These are phyloP conservation scores for Raddia guianensis DNA, from an alignment of 176 grass and related monocot species.

Conservation along the genomic window DNA sequence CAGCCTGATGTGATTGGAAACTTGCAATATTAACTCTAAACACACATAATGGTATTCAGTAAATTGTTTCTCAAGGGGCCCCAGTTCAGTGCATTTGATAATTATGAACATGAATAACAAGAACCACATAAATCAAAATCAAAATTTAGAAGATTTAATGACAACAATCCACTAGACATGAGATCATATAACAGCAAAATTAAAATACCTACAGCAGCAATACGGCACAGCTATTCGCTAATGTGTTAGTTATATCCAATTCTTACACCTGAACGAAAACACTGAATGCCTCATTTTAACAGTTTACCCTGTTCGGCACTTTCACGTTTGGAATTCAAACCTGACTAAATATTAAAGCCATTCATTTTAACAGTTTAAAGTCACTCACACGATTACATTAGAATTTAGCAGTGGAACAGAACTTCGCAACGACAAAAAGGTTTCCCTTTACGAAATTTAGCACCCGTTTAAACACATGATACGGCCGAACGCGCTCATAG, in stretches of 20 bases:
- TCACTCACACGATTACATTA: background rate
- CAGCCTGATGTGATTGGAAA: background rate
- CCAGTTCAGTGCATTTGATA: background rate
- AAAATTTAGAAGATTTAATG: background rate
- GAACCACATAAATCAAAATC: background rate
- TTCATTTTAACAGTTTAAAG: no score
- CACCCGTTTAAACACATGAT: background rate
- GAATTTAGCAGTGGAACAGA: background rate
- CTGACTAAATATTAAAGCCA: background rate
- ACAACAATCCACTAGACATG: background rate
- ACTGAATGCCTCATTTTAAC: background rate
- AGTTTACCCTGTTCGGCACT: background rate
- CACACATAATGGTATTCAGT: background rate
- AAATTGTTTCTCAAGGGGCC: background rate
- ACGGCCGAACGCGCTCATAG: background rate
- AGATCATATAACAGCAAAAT: background rate
- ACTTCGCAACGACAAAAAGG: background rate
- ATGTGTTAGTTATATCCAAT: background rate
- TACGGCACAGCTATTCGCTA: background rate
- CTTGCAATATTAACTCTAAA: background rate
- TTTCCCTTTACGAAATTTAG: slow-evolving; percentile 27
- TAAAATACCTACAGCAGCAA: background rate
- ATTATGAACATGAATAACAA: slow-evolving; percentile 5
- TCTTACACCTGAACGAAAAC: background rate
- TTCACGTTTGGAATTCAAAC: background rate